Conservation (phyloP, 108 stramenopile genomes). For the Nannochloropsis oceanica region DNA sequence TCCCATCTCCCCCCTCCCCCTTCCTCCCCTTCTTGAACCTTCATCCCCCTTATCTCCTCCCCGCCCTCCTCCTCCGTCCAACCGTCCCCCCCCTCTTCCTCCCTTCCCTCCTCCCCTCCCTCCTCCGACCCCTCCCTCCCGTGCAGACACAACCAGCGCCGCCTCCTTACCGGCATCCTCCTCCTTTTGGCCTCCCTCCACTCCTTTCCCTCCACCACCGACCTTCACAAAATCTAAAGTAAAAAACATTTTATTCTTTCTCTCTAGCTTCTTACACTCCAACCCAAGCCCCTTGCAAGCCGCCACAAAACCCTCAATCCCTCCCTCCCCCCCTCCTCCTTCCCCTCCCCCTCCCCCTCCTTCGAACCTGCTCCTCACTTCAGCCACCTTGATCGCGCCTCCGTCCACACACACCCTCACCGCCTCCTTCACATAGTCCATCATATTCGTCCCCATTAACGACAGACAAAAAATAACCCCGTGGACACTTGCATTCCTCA, state of each 20-base stretch:
- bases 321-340: conserved; percentile 4
- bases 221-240: conserved; percentile 45
- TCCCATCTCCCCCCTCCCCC: too few species aligned
- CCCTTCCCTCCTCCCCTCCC: background rate
- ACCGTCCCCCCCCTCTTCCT: background rate
- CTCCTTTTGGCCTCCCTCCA: background rate
- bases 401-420: conserved; percentile 61
- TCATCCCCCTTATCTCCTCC: background rate
- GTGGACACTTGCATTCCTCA: conserved; percentile 63
- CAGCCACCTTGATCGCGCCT: conserved; percentile 67
- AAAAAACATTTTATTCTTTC: conserved; percentile 83
- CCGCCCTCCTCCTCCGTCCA: background rate
- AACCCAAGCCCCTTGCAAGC: conserved; percentile 45
- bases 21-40: background rate
- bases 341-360: conserved; percentile 16
- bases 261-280: conserved; percentile 10
- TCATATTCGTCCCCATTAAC: conserved; percentile 90
- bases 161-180: too few species aligned
- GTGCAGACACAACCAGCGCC: too few species aligned
- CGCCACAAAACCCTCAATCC: conserved; percentile 56
- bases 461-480: conserved; percentile 85
- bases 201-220: background rate
- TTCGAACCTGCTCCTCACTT: conserved; percentile 85
- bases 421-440: conserved; percentile 84
- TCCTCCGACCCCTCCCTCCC: too few species aligned